These are phyloP conservation scores for Rhynchosporium agropyri DNA, from an alignment of 2,329 filamentous ascomycete genomes.

Conservation along the genomic window DNA sequence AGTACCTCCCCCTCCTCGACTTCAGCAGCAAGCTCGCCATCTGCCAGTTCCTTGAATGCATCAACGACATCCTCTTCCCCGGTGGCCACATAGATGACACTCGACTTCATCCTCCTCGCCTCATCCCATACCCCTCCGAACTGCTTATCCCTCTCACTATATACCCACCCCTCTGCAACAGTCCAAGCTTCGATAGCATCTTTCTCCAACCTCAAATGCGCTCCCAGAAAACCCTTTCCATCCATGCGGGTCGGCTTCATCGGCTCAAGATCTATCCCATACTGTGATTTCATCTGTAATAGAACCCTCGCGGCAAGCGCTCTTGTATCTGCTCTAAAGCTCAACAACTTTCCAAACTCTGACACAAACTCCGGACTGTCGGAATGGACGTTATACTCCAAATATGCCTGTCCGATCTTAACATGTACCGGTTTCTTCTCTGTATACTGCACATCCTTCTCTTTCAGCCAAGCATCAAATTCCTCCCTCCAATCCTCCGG, in stretches of 20 bases:
- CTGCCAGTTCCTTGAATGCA: background rate
- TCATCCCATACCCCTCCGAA: background rate
- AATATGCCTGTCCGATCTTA: constrained; percentile 40
- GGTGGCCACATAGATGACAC: constrained; percentile 8
- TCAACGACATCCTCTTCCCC: constrained; percentile 10
- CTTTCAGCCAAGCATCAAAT: constrained; percentile 34
- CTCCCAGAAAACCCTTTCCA: constrained; percentile 23
- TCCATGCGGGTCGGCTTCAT: constrained; percentile 29
- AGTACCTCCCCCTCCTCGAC: background rate
- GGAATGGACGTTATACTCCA: constrained; percentile 43
- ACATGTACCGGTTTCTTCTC: background rate
- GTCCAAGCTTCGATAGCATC: constrained; percentile 21
- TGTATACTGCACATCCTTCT: background rate
- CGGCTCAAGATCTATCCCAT: background rate
- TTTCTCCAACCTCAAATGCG: constrained; percentile 30
- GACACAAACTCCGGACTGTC: constrained; percentile 41
- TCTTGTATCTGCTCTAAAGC: constrained; percentile 18
- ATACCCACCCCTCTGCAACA: background rate
- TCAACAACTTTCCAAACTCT: constrained; percentile 46
- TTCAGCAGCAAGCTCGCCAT: background rate
- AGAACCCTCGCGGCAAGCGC: constrained; percentile 6
- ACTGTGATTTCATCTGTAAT: background rate
- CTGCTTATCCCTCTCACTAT: constrained; percentile 34
- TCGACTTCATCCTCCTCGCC: background rate
- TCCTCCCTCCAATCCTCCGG: constrained; percentile 33